phyloP scores from a whole-genome alignment of 106 monocot species.

The Posidonia australis region DNA sequence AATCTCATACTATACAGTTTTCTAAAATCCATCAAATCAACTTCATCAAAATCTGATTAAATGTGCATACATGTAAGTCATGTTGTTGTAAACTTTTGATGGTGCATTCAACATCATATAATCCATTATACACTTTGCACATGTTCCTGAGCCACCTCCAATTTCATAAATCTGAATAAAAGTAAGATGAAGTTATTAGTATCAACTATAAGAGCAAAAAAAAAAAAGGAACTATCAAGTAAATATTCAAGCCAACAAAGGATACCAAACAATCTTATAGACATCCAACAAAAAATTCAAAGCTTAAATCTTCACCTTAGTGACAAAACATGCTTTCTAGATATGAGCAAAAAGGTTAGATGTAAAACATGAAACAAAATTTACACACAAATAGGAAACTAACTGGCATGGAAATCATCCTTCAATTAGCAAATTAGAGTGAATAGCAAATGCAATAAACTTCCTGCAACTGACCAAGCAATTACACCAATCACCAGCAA shows the following conservation, averaged over 20 bases:
- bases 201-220: not conserved
- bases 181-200: not conserved
- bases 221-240: not conserved
- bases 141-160: constrained; percentile 99
- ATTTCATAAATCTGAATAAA: constrained; percentile 97
- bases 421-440: not conserved
- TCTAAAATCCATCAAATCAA: not conserved
- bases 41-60: not conserved
- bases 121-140: constrained; percentile 96
- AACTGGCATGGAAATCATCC: not conserved
- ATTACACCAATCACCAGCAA: too few species aligned
- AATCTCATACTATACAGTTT: not conserved
- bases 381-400: not conserved
- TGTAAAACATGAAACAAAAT: not conserved
- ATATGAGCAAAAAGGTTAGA: not conserved
- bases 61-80: constrained; percentile 80
- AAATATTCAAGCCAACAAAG: too few species aligned
- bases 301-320: not conserved
- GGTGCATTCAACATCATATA: constrained; percentile 99
- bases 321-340: not conserved
- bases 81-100: constrained; percentile 78
- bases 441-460: not conserved
- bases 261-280: too few species aligned
- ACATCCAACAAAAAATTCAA: not conserved
- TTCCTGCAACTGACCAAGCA: not conserved